These are phyloP conservation scores for Vachellia pachyceras DNA, from an alignment of 306 rosid genomes.

Conservation along the genomic window DNA sequence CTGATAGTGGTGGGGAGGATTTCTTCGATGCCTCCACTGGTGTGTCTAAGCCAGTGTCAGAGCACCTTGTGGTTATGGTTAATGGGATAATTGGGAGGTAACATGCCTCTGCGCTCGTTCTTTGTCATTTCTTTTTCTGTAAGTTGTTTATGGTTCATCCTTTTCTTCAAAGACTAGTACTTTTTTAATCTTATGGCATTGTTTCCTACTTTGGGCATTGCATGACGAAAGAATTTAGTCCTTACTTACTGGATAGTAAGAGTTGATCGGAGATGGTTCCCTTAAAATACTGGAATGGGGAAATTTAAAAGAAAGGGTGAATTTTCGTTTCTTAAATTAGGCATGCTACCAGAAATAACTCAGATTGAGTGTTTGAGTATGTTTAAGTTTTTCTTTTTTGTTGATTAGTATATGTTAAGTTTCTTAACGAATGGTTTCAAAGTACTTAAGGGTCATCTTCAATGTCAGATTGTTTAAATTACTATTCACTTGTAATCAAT, in stretches of 20 bases:
- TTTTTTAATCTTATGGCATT: not conserved
- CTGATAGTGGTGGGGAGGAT: conserved; percentile 54
- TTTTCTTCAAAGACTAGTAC: not conserved
- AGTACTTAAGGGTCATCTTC: not conserved
- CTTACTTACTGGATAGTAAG: not conserved
- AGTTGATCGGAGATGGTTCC: not conserved
- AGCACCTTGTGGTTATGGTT: conserved; percentile 86
- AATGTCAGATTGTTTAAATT: not conserved
- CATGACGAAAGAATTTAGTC: not conserved
- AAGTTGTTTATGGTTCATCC: not conserved
- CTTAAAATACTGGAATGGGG: not conserved
- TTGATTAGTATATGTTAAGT: not conserved
- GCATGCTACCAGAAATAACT: not conserved
- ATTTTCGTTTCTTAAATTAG: not conserved
- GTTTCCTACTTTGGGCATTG: not conserved
- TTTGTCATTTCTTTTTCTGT: not conserved
- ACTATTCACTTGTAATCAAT: not conserved
- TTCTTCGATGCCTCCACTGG: conserved; percentile 33
- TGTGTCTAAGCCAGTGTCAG: conserved; percentile 38
- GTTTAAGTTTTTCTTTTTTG: not conserved
- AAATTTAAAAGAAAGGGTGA: not conserved
- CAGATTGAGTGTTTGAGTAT: not conserved
- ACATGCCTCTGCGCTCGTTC: not conserved
- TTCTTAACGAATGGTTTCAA: not conserved
- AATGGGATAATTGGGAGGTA: conserved; percentile 89